Conservation (phyloP, 495 filamentous ascomycete species). For the Tetracladium setigerum region DNA sequence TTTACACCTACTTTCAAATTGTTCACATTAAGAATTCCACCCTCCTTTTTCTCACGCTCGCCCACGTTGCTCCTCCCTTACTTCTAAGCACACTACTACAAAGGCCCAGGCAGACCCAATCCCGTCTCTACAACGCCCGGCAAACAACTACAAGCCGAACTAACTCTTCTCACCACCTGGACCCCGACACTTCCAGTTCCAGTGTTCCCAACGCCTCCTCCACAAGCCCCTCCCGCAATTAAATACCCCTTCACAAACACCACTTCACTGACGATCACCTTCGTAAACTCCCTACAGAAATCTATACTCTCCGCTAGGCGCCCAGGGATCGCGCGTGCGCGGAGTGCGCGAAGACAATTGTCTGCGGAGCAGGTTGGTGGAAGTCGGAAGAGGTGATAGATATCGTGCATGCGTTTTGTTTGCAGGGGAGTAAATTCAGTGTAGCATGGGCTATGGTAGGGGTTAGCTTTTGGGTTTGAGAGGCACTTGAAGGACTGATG, state of each 20-base stretch:
- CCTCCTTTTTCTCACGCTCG: too few relatives aligned
- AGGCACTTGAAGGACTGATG: too few relatives aligned
- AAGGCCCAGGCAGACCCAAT: too few relatives aligned
- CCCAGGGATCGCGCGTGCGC: neutral
- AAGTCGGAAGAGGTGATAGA: too few relatives aligned
- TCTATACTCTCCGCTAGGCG: constrained; percentile 1
- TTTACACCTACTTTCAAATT: too few relatives aligned
- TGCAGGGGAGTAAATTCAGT: constrained; percentile 38
- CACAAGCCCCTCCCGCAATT: neutral
- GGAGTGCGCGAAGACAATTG: constrained; percentile 3
- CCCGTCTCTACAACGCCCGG: neutral
- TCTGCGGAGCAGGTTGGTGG: neutral
- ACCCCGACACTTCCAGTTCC: too few relatives aligned
- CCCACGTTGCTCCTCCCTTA: too few relatives aligned
- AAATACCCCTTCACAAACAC: neutral
- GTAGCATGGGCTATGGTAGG: constrained; percentile 26
- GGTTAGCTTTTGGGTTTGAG: too few relatives aligned
- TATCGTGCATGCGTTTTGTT: constrained; percentile 29
- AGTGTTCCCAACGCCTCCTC: too few relatives aligned
- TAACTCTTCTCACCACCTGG: constrained; percentile 2
- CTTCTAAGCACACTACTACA: too few relatives aligned
- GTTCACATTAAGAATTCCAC: too few relatives aligned
- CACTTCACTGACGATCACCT: constrained; percentile 6
- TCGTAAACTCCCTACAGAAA: constrained; percentile 6
- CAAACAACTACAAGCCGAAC: constrained; percentile 5